phyloP scores from a whole-genome alignment of 2,329 filamentous ascomycete genomes.

The Camillea tinctor region DNA sequence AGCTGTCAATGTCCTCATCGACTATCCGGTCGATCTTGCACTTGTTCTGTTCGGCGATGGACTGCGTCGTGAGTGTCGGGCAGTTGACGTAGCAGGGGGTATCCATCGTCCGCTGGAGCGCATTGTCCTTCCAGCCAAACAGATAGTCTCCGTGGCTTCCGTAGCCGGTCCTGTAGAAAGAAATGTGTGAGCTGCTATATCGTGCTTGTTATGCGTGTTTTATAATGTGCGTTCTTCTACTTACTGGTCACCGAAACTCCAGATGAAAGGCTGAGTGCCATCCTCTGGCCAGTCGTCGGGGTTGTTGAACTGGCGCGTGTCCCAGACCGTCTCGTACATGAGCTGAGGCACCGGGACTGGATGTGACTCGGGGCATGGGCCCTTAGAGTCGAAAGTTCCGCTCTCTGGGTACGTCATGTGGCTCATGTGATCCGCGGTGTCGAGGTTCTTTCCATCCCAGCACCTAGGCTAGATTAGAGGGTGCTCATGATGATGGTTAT shows the following conservation, averaged over 20 bases:
- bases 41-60: slow-evolving; percentile 32
- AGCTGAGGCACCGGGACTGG: slow-evolving; percentile 40
- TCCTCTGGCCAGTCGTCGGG: slow-evolving; percentile 37
- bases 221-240: slow-evolving; percentile 1
- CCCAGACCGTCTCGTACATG: slow-evolving; percentile 40
- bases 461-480: slow-evolving; percentile 37
- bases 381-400: slow-evolving; percentile 35
- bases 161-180: slow-evolving; percentile 30
- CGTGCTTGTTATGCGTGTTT: background rate
- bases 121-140: slow-evolving; percentile 43
- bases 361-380: slow-evolving; percentile 37
- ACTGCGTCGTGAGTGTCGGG: slow-evolving; percentile 31
- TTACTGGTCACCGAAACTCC: slow-evolving; percentile 31
- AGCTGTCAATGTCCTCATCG: slow-evolving; percentile 33
- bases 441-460: slow-evolving; percentile 46
- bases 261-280: slow-evolving; percentile 36
- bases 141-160: slow-evolving; percentile 38
- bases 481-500: slow-evolving; percentile 12
- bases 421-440: slow-evolving; percentile 41
- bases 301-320: slow-evolving; percentile 37
- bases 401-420: slow-evolving; percentile 42
- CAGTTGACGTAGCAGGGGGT: slow-evolving; percentile 35
- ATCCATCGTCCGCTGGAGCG: slow-evolving; percentile 34
- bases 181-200: background rate
- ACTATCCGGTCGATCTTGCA: slow-evolving; percentile 32